These are phyloP conservation scores for Coemansia sp. DNA, from an alignment of 192 early-diverging fungal genomes.

Conservation along the genomic window DNA sequence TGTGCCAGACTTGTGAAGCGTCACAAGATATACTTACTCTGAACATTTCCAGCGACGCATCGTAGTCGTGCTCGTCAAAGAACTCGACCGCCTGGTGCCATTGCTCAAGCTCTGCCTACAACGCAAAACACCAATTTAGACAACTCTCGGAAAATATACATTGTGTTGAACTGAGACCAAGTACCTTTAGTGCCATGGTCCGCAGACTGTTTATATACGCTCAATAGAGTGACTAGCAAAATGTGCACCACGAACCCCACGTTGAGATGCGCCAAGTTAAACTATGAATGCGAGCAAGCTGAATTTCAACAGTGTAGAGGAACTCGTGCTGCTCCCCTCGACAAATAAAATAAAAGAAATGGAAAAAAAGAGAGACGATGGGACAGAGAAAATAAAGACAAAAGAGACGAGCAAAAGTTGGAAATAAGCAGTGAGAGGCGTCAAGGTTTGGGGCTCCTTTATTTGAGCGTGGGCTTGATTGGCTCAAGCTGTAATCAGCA, in stretches of 20 bases:
- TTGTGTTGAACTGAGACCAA: no score
- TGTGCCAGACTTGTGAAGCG: neutral
- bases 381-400: neutral
- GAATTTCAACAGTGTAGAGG: neutral
- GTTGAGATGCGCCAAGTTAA: neutral
- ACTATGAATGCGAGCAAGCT: neutral
- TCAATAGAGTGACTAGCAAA: no score
- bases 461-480: neutral
- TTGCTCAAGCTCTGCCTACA: constrained; percentile 76
- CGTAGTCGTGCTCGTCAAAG: constrained; percentile 74
- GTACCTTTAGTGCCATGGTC: constrained; percentile 33
- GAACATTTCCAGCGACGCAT: constrained; percentile 67
- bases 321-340: neutral
- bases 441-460: neutral
- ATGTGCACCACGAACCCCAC: no score
- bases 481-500: neutral
- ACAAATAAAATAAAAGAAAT: neutral
- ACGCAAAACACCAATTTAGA: neutral
- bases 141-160: no score
- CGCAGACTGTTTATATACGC: neutral
- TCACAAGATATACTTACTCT: constrained; percentile 51
- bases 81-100: constrained; percentile 77
- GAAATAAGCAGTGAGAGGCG: no score
- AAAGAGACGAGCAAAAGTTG: no score
- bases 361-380: neutral